phyloP scores from a whole-genome alignment of 163 green algal species.

The Coccomyxa subellipsoidea region DNA sequence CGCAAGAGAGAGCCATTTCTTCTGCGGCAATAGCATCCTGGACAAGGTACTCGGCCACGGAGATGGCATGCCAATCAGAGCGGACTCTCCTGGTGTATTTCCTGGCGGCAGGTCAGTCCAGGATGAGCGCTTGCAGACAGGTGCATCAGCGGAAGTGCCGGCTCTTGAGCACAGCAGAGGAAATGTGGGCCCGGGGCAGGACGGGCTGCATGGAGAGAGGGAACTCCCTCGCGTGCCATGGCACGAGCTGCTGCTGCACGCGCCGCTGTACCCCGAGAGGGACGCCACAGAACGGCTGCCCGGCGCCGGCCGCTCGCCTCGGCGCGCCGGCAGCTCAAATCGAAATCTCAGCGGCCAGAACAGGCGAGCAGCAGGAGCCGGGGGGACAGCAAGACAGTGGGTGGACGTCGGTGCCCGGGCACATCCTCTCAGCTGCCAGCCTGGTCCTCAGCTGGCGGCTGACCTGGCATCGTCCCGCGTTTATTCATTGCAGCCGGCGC shows the following conservation, averaged over 20 bases:
- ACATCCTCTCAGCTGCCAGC: background rate
- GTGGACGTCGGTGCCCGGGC: background rate
- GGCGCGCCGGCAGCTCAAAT: too few species aligned
- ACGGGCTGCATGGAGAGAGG: background rate
- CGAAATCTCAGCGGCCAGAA: too few species aligned
- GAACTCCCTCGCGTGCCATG: background rate
- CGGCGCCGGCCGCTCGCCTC: background rate
- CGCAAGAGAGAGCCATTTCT: too few species aligned
- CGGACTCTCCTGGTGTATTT: too few species aligned
- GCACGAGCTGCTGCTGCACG: background rate
- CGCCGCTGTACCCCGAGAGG: background rate
- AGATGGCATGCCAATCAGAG: too few species aligned
- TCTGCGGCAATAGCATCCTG: too few species aligned
- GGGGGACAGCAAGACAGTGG: too few species aligned
- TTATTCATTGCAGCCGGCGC: background rate
- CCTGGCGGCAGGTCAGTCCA: too few species aligned
- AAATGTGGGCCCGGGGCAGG: background rate
- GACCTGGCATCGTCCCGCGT: background rate
- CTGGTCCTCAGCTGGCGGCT: background rate
- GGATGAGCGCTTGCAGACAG: too few species aligned
- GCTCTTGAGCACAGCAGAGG: background rate
- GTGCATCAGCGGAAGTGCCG: background rate
- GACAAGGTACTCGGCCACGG: too few species aligned
- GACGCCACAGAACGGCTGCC: background rate
- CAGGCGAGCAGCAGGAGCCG: background rate